Conservation (phyloP, 106 monocot genomes). For the Agapanthus africanus region DNA sequence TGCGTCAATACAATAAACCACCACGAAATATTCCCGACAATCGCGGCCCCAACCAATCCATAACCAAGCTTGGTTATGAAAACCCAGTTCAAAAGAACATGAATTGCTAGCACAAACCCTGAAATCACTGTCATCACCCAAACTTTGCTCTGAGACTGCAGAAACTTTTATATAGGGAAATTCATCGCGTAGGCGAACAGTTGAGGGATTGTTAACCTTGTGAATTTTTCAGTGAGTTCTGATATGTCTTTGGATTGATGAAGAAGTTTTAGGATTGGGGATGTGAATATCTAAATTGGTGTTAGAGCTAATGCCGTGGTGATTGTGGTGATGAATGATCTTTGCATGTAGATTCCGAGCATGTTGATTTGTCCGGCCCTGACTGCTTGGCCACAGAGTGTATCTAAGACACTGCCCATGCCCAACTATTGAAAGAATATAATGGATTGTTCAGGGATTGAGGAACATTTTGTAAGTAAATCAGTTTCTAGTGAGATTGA, state of each 20-base stretch:
- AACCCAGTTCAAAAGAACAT: slow-evolving; percentile 59
- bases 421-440: too few relatives aligned
- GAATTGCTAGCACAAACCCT: slow-evolving; percentile 40
- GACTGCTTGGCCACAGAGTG: slow-evolving; percentile 85
- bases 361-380: slow-evolving; percentile 61
- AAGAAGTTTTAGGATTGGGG: slow-evolving; percentile 46
- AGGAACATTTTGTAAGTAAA: too few relatives aligned
- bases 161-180: slow-evolving; percentile 89
- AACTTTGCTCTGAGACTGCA: slow-evolving; percentile 80
- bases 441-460: too few relatives aligned
- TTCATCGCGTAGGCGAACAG: slow-evolving; percentile 72
- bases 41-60: slow-evolving; percentile 59
- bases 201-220: slow-evolving; percentile 61
- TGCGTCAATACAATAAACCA: slow-evolving; percentile 55
- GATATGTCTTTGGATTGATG: slow-evolving; percentile 43
- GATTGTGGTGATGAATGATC: slow-evolving; percentile 69
- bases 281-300: slow-evolving; percentile 60
- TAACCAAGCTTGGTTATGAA: slow-evolving; percentile 48
- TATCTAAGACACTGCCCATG: slow-evolving; percentile 89
- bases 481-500: too few relatives aligned
- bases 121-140: slow-evolving; percentile 74
- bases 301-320: slow-evolving; percentile 53
- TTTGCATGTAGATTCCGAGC: slow-evolving; percentile 81
- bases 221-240: slow-evolving; percentile 40
- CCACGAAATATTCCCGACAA: slow-evolving; percentile 77